These are phyloP conservation scores for Gyromitra esculenta DNA, from an alignment of 2,329 filamentous ascomycete genomes.

Conservation along the genomic window DNA sequence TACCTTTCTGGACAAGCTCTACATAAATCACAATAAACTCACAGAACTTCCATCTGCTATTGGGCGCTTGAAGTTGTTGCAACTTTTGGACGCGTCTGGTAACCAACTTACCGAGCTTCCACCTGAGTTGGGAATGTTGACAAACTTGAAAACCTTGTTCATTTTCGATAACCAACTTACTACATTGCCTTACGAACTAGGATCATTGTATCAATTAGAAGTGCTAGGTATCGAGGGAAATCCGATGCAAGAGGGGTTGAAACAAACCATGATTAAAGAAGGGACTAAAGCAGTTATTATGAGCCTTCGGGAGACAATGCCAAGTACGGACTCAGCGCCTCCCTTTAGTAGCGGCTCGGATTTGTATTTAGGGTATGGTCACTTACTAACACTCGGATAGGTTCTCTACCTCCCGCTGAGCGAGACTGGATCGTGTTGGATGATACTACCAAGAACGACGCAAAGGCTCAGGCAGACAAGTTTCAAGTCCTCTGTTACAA, in stretches of 20 bases:
- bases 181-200: conserved; percentile 83
- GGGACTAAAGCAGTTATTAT: conserved; percentile 87
- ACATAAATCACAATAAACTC: conserved; percentile 92
- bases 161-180: conserved; percentile 91
- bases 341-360: conserved; percentile 50
- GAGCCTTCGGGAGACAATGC: conserved; percentile 82
- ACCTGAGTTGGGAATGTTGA: conserved; percentile 95
- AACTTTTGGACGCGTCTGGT: conserved; percentile 84
- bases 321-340: conserved; percentile 69
- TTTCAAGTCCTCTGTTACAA: conserved; percentile 94
- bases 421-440: conserved; percentile 82
- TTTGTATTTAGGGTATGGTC: conserved; percentile 11
- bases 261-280: conserved; percentile 83
- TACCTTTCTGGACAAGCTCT: conserved; percentile 87
- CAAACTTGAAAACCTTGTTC: conserved; percentile 83
- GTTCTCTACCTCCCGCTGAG: conserved; percentile 77
- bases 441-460: conserved; percentile 58
- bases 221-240: conserved; percentile 93
- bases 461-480: conserved; percentile 58
- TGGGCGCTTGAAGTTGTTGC: conserved; percentile 81
- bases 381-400: conserved; percentile 63
- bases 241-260: conserved; percentile 78
- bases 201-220: conserved; percentile 87
- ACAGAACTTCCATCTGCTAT: conserved; percentile 80
- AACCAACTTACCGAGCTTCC: conserved; percentile 86